A percentile compares a stretch with the other conserved stretches of the same genome.
phyloP scores from a whole-genome alignment of 208 protist species.

The Acanthamoeba castellanii region DNA sequence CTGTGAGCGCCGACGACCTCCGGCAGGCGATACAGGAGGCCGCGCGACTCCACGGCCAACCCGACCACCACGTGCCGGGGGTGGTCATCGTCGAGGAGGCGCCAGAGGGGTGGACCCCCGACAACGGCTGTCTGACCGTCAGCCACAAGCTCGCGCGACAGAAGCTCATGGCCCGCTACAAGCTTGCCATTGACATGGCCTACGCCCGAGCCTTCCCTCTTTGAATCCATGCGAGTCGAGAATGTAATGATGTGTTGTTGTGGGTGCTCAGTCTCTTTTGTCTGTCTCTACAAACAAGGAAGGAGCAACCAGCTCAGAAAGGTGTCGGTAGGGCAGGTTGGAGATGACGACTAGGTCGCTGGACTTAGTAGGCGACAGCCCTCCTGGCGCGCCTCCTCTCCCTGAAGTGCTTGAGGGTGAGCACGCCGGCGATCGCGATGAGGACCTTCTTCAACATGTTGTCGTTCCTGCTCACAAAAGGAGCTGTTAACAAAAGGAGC shows the following conservation, averaged over 20 bases:
- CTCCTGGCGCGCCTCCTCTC: slow-evolving; percentile 12
- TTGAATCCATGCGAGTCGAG: not conserved
- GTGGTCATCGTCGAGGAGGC: not conserved
- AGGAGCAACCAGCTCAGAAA: not conserved
- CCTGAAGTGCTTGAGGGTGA: slow-evolving; percentile 19
- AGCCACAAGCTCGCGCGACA: not conserved
- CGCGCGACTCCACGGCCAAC: not conserved
- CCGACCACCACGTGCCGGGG: not conserved
- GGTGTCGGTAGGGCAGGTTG: no score
- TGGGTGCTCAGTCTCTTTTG: not conserved
- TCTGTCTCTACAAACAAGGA: slow-evolving; percentile 18
- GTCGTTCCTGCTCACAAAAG: not conserved
- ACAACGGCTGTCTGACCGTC: not conserved
- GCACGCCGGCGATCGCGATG: slow-evolving; percentile 1
- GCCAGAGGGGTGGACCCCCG: not conserved
- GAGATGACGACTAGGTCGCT: no score
- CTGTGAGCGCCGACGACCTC: not conserved
- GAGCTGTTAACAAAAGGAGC: not conserved
- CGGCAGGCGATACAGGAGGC: not conserved
- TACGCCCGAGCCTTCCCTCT: not conserved
- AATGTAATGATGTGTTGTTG: not conserved
- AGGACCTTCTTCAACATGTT: slow-evolving; percentile 22
- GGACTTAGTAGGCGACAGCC: not conserved
- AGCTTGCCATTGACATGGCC: not conserved
- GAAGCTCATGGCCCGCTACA: not conserved